Evolutionary conservation across 768 basidiomycete species (phyloP).

Genomic region (Pholiota microspora): DNA sequence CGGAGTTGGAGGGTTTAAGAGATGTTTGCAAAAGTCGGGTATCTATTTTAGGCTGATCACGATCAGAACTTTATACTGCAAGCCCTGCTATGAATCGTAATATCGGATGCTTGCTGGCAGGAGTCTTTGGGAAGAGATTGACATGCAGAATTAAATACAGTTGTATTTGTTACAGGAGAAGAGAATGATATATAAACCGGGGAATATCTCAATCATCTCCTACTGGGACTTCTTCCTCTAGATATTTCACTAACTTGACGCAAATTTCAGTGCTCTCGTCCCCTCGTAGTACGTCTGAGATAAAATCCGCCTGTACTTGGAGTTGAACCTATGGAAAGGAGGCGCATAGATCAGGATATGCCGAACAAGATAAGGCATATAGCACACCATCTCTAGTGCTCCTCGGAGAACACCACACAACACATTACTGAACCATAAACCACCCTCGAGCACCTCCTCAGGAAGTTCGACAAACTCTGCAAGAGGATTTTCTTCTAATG

Average conservation of each 20-base stretch:
- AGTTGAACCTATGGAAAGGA: conserved; percentile 73
- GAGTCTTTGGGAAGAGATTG: no score
- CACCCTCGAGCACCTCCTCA: conserved; percentile 88
- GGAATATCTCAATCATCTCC: conserved; percentile 71
- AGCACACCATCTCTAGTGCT: conserved; percentile 89
- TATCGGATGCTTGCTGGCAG: no score
- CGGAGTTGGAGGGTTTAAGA: conserved; percentile 8
- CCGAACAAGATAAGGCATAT: background rate
- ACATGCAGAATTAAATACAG: no score
- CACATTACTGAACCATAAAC: conserved; percentile 96
- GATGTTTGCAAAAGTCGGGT: conserved; percentile 12
- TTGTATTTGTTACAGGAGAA: background rate
- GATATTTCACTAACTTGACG: conserved; percentile 84
- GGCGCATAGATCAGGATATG: conserved; percentile 7
- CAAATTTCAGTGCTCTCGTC: conserved; percentile 94
- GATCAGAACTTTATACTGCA: background rate
- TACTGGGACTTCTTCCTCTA: conserved; percentile 95
- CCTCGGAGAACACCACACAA: conserved; percentile 93
- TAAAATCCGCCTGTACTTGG: conserved; percentile 87
- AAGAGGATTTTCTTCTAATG: conserved; percentile 93
- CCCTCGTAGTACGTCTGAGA: conserved; percentile 88
- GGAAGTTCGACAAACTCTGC: conserved; percentile 97
- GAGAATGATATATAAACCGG: background rate
- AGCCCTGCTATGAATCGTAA: no score
- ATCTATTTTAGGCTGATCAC: conserved; percentile 21